Evolutionary conservation across 192 early-diverging fungal species (phyloP), one percentile per base, ranked within the genome.

Genomic region (Dissophora ornata): DNA sequence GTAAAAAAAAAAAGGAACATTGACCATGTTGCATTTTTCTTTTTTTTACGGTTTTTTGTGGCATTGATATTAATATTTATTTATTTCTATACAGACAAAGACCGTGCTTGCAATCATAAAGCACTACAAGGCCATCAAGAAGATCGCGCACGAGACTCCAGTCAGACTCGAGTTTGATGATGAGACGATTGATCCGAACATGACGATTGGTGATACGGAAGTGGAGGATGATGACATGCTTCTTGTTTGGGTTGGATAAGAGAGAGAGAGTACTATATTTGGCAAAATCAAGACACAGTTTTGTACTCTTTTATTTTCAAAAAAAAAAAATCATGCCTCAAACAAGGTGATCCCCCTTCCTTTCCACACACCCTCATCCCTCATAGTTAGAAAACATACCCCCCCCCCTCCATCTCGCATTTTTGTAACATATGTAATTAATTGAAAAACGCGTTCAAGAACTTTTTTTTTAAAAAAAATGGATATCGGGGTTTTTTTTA

Each of bases 201-300:
- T 24, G 28, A 71, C 74, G 0, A 67, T 89, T 18, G 83, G 79
- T 28, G 79, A 84, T 19, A 86, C 85, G 1, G 87, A 89, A 13
- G 71, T 88, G 22, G 85, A 88, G 34, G 85, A 86, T 50, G 87
- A 85, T 54, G 87, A 89, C 51, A 89, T 89, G 87, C 61, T 89
- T 6, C 62, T 79, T 6, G 85, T 78, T 6, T 65, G 59, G 13
- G 24, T 85, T 40, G 61, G 49, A 36, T 64, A 28, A 59, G n/a
- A n/a, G n/a, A n/a, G n/a, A n/a, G n/a, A n/a, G n/a, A n/a, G n/a
- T n/a, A n/a, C n/a, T n/a, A n/a, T n/a, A n/a, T n/a, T n/a, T n/a
- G n/a, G n/a, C n/a, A n/a, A n/a, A n/a, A n/a, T n/a, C n/a, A n/a
- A n/a, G n/a, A n/a, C n/a, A n/a, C n/a, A n/a, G n/a, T n/a, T n/a